A percentile compares a stretch with the other conserved stretches of the same genome.
Evolutionary conservation across 345 rosid genomes (phyloP).

Genomic region (Hibiscus tridactylites): DNA sequence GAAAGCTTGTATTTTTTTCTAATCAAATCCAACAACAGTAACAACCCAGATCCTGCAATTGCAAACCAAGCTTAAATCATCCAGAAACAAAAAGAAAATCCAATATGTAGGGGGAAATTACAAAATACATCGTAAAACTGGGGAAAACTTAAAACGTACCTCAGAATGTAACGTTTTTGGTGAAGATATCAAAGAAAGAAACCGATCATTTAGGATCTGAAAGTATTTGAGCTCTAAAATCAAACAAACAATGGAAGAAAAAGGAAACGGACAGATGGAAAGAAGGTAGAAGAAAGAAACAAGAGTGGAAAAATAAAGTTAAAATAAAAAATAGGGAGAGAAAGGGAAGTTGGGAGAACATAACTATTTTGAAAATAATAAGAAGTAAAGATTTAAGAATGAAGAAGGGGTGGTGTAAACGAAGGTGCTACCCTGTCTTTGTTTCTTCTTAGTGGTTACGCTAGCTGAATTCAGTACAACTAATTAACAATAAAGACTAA

Average conservation of each 20-base stretch:
- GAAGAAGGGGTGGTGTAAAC: conserved; percentile 9
- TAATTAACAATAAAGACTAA: not conserved
- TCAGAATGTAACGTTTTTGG: no score
- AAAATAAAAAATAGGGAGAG: not conserved
- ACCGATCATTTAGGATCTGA: conserved; percentile 29
- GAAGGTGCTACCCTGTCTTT: not conserved
- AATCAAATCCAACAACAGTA: conserved; percentile 8
- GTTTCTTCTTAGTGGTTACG: not conserved
- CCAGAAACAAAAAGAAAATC: not conserved
- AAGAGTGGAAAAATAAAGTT: not conserved
- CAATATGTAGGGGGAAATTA: not conserved
- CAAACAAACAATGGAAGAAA: not conserved
- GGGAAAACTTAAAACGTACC: not conserved
- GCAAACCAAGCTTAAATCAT: conserved; percentile 6
- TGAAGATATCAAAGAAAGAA: not conserved
- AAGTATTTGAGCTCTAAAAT: not conserved
- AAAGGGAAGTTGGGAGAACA: no score
- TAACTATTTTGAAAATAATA: not conserved
- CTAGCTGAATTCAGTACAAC: not conserved
- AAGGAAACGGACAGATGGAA: conserved; percentile 7
- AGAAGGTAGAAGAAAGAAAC: not conserved
- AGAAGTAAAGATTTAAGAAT: not conserved
- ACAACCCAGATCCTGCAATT: conserved; percentile 19
- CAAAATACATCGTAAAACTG: not conserved
- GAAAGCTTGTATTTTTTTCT: not conserved